Percentiles rank a stretch among this genome's conserved stretches.
Conservation (phyloP, 106 monocot species). For the Acanthochlamys bracteata region DNA sequence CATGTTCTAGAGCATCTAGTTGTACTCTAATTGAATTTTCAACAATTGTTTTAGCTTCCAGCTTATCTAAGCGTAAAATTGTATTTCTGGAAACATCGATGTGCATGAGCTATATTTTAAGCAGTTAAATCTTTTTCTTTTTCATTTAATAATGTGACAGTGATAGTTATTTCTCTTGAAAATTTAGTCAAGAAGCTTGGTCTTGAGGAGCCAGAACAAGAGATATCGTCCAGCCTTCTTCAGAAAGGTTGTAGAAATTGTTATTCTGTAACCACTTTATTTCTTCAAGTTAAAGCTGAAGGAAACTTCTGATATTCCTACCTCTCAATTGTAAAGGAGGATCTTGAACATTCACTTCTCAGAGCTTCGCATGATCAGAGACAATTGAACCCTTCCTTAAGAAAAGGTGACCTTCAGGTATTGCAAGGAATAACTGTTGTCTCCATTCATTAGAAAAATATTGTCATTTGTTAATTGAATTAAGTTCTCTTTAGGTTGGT, state of each 20-base stretch:
- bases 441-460: no score
- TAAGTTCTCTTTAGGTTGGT: slow-evolving; percentile 31
- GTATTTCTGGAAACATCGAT: no score
- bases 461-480: no score
- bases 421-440: background rate
- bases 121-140: no score
- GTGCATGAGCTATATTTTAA: no score
- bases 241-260: slow-evolving; percentile 58
- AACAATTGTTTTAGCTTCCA: no score
- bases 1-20: no score
- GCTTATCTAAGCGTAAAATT: no score
- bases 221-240: slow-evolving; percentile 87
- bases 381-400: slow-evolving; percentile 51
- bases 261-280: background rate
- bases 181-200: slow-evolving; percentile 73
- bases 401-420: slow-evolving; percentile 74
- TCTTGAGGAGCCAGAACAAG: slow-evolving; percentile 61
- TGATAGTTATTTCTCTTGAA: no score
- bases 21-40: no score
- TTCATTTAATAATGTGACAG: no score
- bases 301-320: background rate
- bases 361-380: slow-evolving; percentile 54
- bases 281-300: background rate
- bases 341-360: slow-evolving; percentile 63
- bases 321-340: slow-evolving; percentile 46